Conservation (phyloP, 2,329 filamentous ascomycete genomes). For the Harringtonia aguacate region DNA sequence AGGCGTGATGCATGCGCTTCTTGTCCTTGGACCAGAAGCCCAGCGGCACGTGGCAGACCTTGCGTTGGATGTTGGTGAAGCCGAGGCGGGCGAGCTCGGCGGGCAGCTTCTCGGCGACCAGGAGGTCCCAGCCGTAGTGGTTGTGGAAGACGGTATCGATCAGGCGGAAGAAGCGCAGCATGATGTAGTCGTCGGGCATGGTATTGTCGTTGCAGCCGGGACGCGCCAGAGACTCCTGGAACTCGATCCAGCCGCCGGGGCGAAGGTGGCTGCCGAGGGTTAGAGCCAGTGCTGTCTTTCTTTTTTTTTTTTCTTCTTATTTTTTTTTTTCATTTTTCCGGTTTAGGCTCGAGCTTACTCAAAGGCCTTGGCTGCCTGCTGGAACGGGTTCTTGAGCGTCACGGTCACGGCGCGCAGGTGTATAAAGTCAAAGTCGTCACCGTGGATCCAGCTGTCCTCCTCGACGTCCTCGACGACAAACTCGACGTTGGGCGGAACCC, state of each 20-base stretch:
- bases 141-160: conserved; percentile 13
- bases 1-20: conserved; percentile 27
- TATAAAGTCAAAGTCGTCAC: conserved; percentile 48
- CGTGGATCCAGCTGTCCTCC: conserved; percentile 41
- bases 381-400: conserved; percentile 40
- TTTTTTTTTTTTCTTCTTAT: no score
- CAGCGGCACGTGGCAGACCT: conserved; percentile 32
- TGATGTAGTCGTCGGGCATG: conserved; percentile 27
- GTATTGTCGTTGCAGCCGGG: conserved; percentile 32
- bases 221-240: conserved; percentile 31
- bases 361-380: conserved; percentile 29
- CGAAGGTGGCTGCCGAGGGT: conserved; percentile 29
- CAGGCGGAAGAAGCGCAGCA: conserved; percentile 20
- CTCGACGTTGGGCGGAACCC: conserved; percentile 45
- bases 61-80: conserved; percentile 29
- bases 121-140: conserved; percentile 26
- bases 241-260: conserved; percentile 39
- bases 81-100: conserved; percentile 25
- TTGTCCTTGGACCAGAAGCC: conserved; percentile 32
- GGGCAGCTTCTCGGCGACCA: conserved; percentile 20
- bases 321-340: no score
- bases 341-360: conserved; percentile 24
- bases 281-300: no score
- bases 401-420: conserved; percentile 46
- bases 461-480: conserved; percentile 42